These are phyloP conservation scores for Vanderwaltozyma tropicalis DNA, from an alignment of 805 yeast species.

Conservation along the genomic window DNA sequence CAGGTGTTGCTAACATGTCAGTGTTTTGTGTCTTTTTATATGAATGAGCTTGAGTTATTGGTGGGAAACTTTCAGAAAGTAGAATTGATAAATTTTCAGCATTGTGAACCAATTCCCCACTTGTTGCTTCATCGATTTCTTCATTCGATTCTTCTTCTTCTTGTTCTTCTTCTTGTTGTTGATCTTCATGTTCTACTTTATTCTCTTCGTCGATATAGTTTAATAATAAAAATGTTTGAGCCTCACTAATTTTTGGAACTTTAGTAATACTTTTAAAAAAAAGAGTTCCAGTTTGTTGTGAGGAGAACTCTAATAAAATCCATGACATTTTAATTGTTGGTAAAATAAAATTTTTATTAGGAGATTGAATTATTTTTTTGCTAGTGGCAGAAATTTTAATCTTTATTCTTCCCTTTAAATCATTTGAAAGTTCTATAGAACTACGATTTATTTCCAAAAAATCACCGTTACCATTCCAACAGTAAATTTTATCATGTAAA, in stretches of 20 bases:
- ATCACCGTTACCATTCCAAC: conserved; percentile 12
- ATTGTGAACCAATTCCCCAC: not conserved
- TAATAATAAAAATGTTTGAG: conserved; percentile 19
- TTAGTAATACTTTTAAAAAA: not conserved
- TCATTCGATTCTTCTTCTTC: not conserved
- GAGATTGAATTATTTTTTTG: not conserved
- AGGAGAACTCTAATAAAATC: conserved; percentile 6
- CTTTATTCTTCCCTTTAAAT: conserved; percentile 8
- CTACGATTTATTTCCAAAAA: conserved; percentile 12
- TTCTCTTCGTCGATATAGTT: conserved; percentile 8
- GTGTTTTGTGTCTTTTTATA: not conserved
- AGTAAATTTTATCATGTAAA: conserved; percentile 6
- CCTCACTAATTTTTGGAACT: conserved; percentile 27
- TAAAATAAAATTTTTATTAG: not conserved
- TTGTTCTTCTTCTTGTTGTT: not conserved
- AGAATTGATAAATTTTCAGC: not conserved
- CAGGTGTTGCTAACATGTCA: conserved; percentile 12
- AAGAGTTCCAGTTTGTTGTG: not conserved
- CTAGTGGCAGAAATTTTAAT: conserved; percentile 2
- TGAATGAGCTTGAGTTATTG: not conserved
- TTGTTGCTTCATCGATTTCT: not conserved
- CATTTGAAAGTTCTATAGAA: conserved; percentile 4
- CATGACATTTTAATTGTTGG: conserved; percentile 4
- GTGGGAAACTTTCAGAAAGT: conserved; percentile 3
- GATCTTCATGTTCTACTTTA: conserved; percentile 3